These are phyloP conservation scores for Hemileccinum impolitum DNA, from an alignment of 768 basidiomycete species.

Conservation along the genomic window DNA sequence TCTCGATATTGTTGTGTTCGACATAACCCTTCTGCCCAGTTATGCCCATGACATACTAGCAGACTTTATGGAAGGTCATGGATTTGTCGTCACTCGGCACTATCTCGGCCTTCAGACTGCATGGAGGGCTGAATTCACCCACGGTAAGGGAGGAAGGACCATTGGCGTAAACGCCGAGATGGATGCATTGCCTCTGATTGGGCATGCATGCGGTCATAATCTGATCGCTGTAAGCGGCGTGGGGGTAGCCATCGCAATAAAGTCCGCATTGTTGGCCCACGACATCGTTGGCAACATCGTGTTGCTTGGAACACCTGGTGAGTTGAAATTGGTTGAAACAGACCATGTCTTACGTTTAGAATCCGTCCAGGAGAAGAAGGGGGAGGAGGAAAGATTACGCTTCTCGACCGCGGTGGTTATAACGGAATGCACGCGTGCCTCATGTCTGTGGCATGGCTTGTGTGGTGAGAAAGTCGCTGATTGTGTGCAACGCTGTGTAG, in stretches of 20 bases:
- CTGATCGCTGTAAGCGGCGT: slow-evolving; percentile 78
- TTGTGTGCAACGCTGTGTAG: slow-evolving; percentile 38
- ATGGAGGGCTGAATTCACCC: slow-evolving; percentile 70
- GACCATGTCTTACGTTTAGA: slow-evolving; percentile 1
- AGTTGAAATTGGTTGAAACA: slow-evolving; percentile 5
- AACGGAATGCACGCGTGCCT: slow-evolving; percentile 77
- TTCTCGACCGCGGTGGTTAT: slow-evolving; percentile 76
- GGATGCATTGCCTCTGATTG: slow-evolving; percentile 54
- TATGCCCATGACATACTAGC: slow-evolving; percentile 71
- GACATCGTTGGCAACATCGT: slow-evolving; percentile 64
- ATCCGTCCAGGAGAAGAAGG: slow-evolving; percentile 63
- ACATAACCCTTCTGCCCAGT: slow-evolving; percentile 35
- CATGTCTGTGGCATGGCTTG: slow-evolving; percentile 44
- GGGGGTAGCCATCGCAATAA: slow-evolving; percentile 70
- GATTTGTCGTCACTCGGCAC: slow-evolving; percentile 67
- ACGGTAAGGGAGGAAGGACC: slow-evolving; percentile 57
- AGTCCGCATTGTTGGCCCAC: slow-evolving; percentile 61
- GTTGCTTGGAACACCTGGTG: slow-evolving; percentile 76
- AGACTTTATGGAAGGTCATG: slow-evolving; percentile 60
- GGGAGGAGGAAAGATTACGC: slow-evolving; percentile 72
- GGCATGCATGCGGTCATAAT: slow-evolving; percentile 78
- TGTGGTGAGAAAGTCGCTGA: slow-evolving; percentile 15
- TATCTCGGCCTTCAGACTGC: slow-evolving; percentile 73
- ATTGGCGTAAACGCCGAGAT: slow-evolving; percentile 82
- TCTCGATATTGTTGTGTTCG: background rate